Evolutionary conservation across 2,329 filamentous ascomycete species (phyloP).

Genomic region (Lomentospora prolificans): DNA sequence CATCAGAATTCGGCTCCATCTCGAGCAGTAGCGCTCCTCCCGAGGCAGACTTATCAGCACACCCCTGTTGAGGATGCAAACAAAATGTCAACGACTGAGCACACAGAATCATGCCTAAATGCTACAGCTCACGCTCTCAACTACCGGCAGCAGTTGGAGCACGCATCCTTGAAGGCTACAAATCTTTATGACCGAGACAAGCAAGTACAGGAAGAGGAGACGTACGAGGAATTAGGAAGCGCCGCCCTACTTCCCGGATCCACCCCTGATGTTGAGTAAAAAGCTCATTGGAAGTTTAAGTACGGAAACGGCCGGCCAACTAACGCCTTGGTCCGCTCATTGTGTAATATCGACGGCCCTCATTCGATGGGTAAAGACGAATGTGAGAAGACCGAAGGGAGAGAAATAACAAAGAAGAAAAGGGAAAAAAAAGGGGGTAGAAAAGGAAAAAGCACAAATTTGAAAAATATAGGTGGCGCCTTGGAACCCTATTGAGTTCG

Average conservation of each 20-base stretch:
- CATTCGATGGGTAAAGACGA: too few relatives aligned
- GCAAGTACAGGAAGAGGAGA: not conserved
- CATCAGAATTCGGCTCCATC: not conserved
- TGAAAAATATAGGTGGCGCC: not conserved
- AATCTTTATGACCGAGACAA: not conserved
- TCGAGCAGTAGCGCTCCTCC: too few relatives aligned
- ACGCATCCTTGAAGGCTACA: not conserved
- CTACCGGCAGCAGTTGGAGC: not conserved
- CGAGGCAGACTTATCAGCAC: conserved; percentile 15
- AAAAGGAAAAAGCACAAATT: not conserved
- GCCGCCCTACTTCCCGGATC: conserved; percentile 5
- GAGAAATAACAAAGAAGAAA: not conserved
- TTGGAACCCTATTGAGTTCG: too few relatives aligned
- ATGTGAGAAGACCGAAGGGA: not conserved
- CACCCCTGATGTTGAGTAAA: too few relatives aligned
- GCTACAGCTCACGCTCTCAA: conserved; percentile 22
- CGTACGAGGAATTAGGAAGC: conserved; percentile 5
- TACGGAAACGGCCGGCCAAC: too few relatives aligned
- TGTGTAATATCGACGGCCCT: too few relatives aligned
- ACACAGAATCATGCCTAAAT: conserved; percentile 31
- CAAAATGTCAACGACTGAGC: conserved; percentile 25
- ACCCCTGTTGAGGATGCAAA: conserved; percentile 29
- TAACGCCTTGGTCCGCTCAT: too few relatives aligned
- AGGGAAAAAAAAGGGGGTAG: not conserved
- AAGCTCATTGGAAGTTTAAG: too few relatives aligned